Evolutionary conservation across 257 asterid species (phyloP).

Genomic region (Solanum rostratum): DNA sequence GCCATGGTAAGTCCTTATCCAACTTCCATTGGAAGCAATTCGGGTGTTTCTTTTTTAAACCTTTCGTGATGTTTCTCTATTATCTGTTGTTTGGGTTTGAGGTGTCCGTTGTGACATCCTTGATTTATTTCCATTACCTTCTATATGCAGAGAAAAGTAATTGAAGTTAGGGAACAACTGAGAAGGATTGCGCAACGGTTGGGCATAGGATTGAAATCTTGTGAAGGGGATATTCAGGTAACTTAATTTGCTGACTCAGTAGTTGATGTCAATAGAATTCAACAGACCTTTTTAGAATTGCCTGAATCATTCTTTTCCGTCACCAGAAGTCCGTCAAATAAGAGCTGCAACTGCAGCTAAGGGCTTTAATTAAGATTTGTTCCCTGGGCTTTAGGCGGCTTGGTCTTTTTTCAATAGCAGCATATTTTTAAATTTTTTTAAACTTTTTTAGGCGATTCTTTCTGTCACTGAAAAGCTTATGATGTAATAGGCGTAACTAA

Average conservation of each 20-base stretch:
- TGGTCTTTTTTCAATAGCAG: not conserved
- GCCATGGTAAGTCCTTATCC: conserved; percentile 58
- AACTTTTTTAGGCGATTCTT: rapidly evolving
- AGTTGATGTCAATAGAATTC: not conserved
- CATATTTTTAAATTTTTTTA: not conserved
- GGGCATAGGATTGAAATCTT: conserved; percentile 71
- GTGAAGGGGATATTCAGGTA: conserved; percentile 76
- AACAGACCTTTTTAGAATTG: not conserved
- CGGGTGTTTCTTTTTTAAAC: not conserved
- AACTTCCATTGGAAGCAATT: not conserved
- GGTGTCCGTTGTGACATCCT: not conserved
- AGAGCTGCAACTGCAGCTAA: not conserved
- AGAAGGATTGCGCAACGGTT: conserved; percentile 64
- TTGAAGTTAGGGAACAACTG: conserved; percentile 72
- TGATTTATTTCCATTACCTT: not conserved
- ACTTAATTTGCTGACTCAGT: not conserved
- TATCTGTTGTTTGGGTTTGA: not conserved
- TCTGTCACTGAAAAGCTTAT: not conserved
- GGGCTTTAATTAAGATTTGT: not conserved
- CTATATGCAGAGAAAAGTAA: conserved; percentile 60
- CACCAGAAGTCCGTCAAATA: not conserved
- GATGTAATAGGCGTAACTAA: not conserved
- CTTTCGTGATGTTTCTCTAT: not conserved
- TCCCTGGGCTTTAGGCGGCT: not conserved
- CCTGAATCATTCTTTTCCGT: not conserved